Percentiles rank a stretch among this genome's conserved stretches.
These are phyloP conservation scores for Nakazawaea siamensis DNA, from an alignment of 805 yeast species.

Conservation along the genomic window DNA sequence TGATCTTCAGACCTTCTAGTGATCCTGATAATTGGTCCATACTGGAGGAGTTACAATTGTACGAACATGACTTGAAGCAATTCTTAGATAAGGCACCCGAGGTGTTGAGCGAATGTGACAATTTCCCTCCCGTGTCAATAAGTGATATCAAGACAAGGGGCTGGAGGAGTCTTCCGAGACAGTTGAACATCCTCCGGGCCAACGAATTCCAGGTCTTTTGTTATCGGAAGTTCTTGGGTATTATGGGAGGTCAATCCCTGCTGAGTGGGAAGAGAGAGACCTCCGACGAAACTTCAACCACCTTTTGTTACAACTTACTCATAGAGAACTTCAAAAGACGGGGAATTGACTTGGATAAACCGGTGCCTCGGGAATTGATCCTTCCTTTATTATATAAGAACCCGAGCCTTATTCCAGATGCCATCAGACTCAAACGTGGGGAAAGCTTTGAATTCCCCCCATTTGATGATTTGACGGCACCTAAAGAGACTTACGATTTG, in stretches of 20 bases:
- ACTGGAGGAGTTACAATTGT: slow-evolving; percentile 13
- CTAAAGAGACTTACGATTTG: slow-evolving; percentile 4
- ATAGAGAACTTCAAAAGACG: slow-evolving; percentile 39
- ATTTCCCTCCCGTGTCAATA: slow-evolving; percentile 22
- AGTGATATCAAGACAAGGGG: slow-evolving; percentile 60
- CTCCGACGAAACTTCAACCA: slow-evolving; percentile 3
- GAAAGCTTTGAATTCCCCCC: slow-evolving; percentile 1
- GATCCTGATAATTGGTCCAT: slow-evolving; percentile 12
- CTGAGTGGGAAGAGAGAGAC: slow-evolving; percentile 10
- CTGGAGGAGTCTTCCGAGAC: slow-evolving; percentile 34
- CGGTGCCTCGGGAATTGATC: slow-evolving; percentile 33
- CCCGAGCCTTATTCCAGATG: slow-evolving; percentile 20
- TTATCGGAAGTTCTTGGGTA: slow-evolving; percentile 42
- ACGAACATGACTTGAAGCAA: slow-evolving; percentile 15
- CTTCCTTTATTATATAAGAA: slow-evolving; percentile 30
- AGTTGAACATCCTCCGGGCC: slow-evolving; percentile 36
- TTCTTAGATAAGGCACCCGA: slow-evolving; percentile 12
- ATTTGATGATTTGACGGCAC: slow-evolving; percentile 13
- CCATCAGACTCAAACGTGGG: slow-evolving; percentile 20
- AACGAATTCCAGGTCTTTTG: slow-evolving; percentile 55
- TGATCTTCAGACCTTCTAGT: slow-evolving; percentile 20
- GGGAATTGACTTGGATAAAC: slow-evolving; percentile 37
- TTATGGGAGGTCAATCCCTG: slow-evolving; percentile 18
- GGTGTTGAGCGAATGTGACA: neutral
- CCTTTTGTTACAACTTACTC: slow-evolving; percentile 31